Conservation (phyloP, 768 basidiomycete species). For the Leccinum boreale region DNA sequence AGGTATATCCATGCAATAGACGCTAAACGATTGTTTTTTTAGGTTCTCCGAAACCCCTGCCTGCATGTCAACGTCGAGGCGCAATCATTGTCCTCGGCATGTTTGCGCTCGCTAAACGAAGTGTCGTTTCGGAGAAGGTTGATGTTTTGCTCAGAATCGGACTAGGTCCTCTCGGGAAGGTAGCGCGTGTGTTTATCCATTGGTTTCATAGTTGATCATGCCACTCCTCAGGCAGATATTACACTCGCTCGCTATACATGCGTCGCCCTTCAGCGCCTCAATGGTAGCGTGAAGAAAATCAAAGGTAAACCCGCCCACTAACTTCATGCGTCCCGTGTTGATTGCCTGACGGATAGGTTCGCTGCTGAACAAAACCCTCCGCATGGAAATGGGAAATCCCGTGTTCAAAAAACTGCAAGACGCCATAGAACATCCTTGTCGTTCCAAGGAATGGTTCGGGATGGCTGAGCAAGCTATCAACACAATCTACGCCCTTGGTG, state of each 20-base stretch:
- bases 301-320: conserved; percentile 56
- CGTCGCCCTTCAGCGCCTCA: conserved; percentile 86
- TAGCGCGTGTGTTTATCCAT: conserved; percentile 27
- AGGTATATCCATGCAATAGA: background rate
- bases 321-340: background rate
- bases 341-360: conserved; percentile 54
- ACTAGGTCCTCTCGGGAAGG: conserved; percentile 80
- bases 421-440: conserved; percentile 74
- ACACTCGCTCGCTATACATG: conserved; percentile 92
- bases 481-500: conserved; percentile 90
- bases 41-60: conserved; percentile 77
- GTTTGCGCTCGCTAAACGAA: conserved; percentile 81
- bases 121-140: conserved; percentile 77
- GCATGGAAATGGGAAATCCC: conserved; percentile 81
- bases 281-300: conserved; percentile 94
- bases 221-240: conserved; percentile 63
- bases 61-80: conserved; percentile 83
- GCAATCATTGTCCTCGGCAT: conserved; percentile 97
- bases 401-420: conserved; percentile 84
- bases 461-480: conserved; percentile 97
- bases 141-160: conserved; percentile 86
- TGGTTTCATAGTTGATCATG: background rate
- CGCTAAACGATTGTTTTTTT: background rate
- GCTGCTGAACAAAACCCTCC: conserved; percentile 78
- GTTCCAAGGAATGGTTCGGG: conserved; percentile 92